These are phyloP conservation scores for Paecilomyces sp. DNA, from an alignment of 2,329 filamentous ascomycete genomes.

Conservation along the genomic window DNA sequence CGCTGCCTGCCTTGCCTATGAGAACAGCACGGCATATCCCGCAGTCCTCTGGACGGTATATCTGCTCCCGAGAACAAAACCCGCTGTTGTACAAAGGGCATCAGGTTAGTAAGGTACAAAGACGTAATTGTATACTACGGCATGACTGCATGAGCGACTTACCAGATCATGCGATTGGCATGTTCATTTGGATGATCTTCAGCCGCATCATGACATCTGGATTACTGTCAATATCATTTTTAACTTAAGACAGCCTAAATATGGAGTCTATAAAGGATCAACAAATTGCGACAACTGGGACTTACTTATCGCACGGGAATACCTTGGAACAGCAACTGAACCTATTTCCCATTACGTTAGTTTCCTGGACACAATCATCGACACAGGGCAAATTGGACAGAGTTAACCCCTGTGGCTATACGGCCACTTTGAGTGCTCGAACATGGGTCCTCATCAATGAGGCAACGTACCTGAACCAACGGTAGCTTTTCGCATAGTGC, in stretches of 20 bases:
- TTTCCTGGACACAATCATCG: not conserved
- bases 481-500: slow-evolving; percentile 49
- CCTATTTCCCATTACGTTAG: slow-evolving; percentile 23
- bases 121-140: not conserved
- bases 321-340: slow-evolving; percentile 53
- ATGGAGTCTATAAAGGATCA: not conserved
- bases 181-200: slow-evolving; percentile 71
- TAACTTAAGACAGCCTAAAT: too few species aligned
- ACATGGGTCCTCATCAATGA: not conserved
- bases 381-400: not conserved
- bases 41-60: slow-evolving; percentile 69
- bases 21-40: slow-evolving; percentile 64
- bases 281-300: not conserved
- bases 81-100: slow-evolving; percentile 34
- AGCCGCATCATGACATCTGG: slow-evolving; percentile 64
- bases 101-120: not conserved
- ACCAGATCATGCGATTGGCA: slow-evolving; percentile 76
- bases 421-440: not conserved
- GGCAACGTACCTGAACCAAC: slow-evolving; percentile 46
- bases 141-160: slow-evolving; percentile 11
- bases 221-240: slow-evolving; percentile 2
- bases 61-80: slow-evolving; percentile 73
- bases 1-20: slow-evolving; percentile 57
- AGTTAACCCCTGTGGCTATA: not conserved
- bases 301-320: slow-evolving; percentile 50